Evolutionary conservation across 164 flowering plant species (phyloP).

Genomic region (Pachysandra terminalis): DNA sequence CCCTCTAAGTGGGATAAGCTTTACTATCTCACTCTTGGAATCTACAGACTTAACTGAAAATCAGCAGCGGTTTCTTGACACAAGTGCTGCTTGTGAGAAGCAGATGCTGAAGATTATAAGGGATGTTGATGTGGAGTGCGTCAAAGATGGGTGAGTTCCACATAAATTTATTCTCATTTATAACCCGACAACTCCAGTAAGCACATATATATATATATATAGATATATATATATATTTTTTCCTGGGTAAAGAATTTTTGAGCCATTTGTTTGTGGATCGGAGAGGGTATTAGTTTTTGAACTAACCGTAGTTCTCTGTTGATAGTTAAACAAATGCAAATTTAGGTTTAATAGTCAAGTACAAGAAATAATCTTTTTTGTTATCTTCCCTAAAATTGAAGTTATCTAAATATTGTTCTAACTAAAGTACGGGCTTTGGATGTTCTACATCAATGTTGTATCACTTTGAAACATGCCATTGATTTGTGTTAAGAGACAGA

Average conservation of each 20-base stretch:
- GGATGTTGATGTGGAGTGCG: conserved; percentile 65
- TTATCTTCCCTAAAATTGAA: too few species aligned
- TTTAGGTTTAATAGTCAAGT: neutral
- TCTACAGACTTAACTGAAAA: conserved; percentile 69
- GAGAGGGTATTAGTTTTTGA: neutral
- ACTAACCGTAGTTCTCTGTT: neutral
- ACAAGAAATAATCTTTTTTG: too few species aligned
- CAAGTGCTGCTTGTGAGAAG: conserved; percentile 90
- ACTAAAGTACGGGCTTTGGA: neutral
- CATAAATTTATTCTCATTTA: neutral
- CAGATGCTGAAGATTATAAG: conserved; percentile 74
- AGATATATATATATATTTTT: too few species aligned
- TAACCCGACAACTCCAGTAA: too few species aligned
- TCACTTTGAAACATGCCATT: neutral
- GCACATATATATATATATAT: too few species aligned
- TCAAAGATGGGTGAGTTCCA: conserved; percentile 75
- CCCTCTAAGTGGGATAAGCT: conserved; percentile 81
- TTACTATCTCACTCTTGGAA: conserved; percentile 78
- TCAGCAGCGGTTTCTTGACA: conserved; percentile 91
- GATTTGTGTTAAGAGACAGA: neutral
- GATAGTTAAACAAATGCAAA: neutral
- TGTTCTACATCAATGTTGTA: neutral
- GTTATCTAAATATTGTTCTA: neutral
- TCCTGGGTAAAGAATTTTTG: too few species aligned
- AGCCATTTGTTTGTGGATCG: too few species aligned